Evolutionary conservation across 2,329 filamentous ascomycete genomes (phyloP).

Genomic region (Penicillium olsonii): DNA sequence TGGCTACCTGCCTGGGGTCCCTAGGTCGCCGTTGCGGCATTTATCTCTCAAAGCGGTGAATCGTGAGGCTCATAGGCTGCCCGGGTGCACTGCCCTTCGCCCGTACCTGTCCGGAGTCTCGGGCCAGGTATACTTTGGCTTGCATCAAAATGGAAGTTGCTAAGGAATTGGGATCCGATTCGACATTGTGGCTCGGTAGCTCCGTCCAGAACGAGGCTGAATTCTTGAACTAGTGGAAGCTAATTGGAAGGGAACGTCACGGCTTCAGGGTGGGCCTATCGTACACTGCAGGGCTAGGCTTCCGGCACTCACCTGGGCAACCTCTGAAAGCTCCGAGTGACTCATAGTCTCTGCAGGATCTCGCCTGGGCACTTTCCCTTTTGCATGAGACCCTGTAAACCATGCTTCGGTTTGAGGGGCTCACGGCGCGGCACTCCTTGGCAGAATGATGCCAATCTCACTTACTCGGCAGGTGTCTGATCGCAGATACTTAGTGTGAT

Average conservation of each 20-base stretch:
- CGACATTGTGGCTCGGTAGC: not conserved
- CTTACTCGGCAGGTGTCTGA: no score
- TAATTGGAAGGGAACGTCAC: not conserved
- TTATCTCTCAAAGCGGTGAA: not conserved
- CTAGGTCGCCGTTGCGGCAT: no score
- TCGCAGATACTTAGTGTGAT: no score
- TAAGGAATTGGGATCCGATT: constrained; percentile 3
- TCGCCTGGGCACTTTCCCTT: no score
- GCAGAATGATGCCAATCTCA: no score
- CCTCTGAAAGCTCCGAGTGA: not conserved
- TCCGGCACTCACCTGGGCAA: not conserved
- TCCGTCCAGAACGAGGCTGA: not conserved
- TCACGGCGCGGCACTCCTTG: no score
- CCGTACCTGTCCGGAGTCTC: not conserved
- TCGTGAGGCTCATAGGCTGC: constrained; percentile 3
- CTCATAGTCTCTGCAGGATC: not conserved
- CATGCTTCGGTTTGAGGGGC: not conserved
- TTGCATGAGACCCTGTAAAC: no score
- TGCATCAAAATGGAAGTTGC: not conserved
- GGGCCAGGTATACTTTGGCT: not conserved
- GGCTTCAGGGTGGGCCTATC: not conserved
- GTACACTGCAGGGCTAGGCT: not conserved
- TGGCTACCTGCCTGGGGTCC: no score
- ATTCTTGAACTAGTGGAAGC: not conserved
- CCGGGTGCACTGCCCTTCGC: not conserved